phyloP scores from a whole-genome alignment of 805 yeast species.

The Nakazawaea ernobii region DNA sequence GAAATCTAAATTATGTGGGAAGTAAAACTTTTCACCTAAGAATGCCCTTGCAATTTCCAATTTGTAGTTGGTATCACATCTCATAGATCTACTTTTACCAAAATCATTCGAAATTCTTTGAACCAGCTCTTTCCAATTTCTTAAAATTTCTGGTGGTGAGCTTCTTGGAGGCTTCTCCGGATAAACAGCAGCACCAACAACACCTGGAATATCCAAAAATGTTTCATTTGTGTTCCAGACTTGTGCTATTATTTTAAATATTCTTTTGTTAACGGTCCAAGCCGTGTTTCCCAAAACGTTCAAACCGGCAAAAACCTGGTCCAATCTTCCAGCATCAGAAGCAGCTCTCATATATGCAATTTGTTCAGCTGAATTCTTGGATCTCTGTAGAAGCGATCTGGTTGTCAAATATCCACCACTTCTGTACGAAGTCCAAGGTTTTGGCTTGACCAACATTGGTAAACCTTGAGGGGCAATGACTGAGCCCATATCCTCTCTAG shows the following conservation, averaged over 20 bases:
- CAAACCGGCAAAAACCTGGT: conserved; percentile 68
- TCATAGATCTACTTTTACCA: conserved; percentile 68
- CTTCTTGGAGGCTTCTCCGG: conserved; percentile 48
- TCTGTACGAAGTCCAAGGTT: conserved; percentile 77
- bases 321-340: conserved; percentile 58
- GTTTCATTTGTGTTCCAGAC: conserved; percentile 85
- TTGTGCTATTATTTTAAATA: conserved; percentile 63
- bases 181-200: conserved; percentile 34
- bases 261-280: conserved; percentile 81
- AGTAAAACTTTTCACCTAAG: conserved; percentile 69
- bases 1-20: conserved; percentile 78
- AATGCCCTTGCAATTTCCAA: conserved; percentile 93
- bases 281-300: conserved; percentile 83
- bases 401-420: conserved; percentile 81
- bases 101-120: conserved; percentile 54
- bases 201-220: conserved; percentile 69
- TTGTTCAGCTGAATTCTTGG: conserved; percentile 85
- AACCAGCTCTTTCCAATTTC: conserved; percentile 62
- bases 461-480: conserved; percentile 74
- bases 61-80: conserved; percentile 93
- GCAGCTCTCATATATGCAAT: conserved; percentile 85
- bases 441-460: conserved; percentile 92
- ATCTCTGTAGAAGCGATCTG: conserved; percentile 60
- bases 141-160: conserved; percentile 66
- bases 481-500: conserved; percentile 58